Base-by-base conservation (phyloP, 169 alveolate genomes). In the Eimeria praecox region DNA sequence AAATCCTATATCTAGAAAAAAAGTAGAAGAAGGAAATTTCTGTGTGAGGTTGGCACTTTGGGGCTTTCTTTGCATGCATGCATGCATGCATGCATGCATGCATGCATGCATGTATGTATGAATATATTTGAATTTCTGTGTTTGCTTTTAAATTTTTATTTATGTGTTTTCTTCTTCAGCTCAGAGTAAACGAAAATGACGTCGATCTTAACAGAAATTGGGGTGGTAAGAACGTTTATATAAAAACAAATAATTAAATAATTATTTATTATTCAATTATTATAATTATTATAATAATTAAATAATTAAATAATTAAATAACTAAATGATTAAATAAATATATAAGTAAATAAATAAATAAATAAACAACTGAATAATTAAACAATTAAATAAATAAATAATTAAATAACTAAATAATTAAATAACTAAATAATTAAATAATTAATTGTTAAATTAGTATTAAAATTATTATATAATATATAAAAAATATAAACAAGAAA, bases 191-290 rank as follows among this genome's bases (percentile, higher is more conserved):
- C 90, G 90, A 71, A 64, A 90, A 90, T 59, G 69, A 40, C 42
- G 95, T 90, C 24, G 95, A 90, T 42, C 75, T 90, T 35, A 90
- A 90, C 90, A 62, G 95, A 27, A 90, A 90, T 78, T 90, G 95
- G 95, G 42, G 33, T 30, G 95, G 95, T 66, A 90, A 49, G 12
- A 49, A 12, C 56, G 12, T 49, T 49, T 49, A 8, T 18, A 64
- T 46, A 8, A 49, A 49, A 49, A 49, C 12, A 49, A 49, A 49
- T 49, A 49, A 49, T 12, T 49, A 49, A 49, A 49, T 49, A 49
- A 49, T 8, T 49, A 5, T 8, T 49, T 49, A n/a, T n/a, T n/a
- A n/a, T n/a, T n/a, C n/a, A n/a, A n/a, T n/a, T n/a, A n/a, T n/a
- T n/a, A 49, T 49, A 49, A 49, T 8, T 49, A 5, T 8, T 49